Conservation (phyloP, 2,329 filamentous ascomycete species). For the Fusarium ambrosium region DNA sequence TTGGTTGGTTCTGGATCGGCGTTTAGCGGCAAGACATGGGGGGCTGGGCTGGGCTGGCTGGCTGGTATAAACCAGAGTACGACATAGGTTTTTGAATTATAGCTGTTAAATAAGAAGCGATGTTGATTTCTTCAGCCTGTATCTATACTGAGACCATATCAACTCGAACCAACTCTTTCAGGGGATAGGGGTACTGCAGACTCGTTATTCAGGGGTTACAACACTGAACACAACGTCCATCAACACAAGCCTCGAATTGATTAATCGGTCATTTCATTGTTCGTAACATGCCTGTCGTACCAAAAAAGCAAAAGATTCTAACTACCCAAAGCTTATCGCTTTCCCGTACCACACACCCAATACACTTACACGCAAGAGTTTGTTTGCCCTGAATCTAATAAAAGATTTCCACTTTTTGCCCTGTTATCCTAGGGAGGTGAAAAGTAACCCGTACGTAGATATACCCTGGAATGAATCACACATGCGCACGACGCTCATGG, state of each 20-base stretch:
- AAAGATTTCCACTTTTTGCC: slow-evolving; percentile 2
- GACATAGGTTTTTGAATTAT: slow-evolving; percentile 38
- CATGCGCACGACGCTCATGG: slow-evolving; percentile 8
- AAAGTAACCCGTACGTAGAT: slow-evolving; percentile 14
- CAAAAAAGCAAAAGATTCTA: slow-evolving; percentile 31
- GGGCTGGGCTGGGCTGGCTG: slow-evolving; percentile 20
- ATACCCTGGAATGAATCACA: slow-evolving; percentile 16
- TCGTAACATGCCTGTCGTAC: slow-evolving; percentile 34
- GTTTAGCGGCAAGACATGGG: slow-evolving; percentile 42
- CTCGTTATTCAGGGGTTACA: background rate
- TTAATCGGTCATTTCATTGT: slow-evolving; percentile 34
- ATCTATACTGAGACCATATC: background rate
- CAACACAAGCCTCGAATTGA: background rate
- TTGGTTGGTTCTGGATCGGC: slow-evolving; percentile 44
- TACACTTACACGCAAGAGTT: slow-evolving; percentile 1
- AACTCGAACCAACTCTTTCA: background rate
- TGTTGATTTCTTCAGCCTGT: background rate
- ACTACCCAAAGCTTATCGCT: slow-evolving; percentile 24
- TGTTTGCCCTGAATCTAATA: background rate
- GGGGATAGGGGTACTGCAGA: background rate
- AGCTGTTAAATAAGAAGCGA: slow-evolving; percentile 43
- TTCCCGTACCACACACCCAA: slow-evolving; percentile 17
- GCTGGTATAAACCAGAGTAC: slow-evolving; percentile 37
- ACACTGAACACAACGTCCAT: background rate
- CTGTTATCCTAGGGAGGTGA: slow-evolving; percentile 1